Evolutionary conservation across 345 rosid genomes (phyloP).

Genomic region (Populus simonii): DNA sequence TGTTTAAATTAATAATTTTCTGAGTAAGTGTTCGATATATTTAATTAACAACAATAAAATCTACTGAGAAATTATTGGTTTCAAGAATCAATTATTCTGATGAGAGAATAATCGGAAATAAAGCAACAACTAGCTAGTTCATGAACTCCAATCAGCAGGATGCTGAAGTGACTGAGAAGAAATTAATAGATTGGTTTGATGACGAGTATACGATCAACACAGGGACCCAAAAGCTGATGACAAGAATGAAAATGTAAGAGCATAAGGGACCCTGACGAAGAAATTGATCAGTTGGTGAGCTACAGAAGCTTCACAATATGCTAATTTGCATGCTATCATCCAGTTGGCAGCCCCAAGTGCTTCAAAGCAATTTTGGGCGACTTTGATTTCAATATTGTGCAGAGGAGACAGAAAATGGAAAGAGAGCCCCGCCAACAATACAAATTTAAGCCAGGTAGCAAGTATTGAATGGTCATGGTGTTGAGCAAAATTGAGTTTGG

Average conservation of each 20-base stretch:
- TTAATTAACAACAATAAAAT: not conserved
- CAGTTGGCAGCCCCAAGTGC: conserved; percentile 16
- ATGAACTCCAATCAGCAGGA: not conserved
- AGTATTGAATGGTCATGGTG: not conserved
- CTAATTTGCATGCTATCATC: not conserved
- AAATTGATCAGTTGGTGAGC: conserved; percentile 13
- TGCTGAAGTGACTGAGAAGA: not conserved
- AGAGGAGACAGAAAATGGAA: not conserved
- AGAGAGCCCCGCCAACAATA: not conserved
- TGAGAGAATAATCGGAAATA: not conserved
- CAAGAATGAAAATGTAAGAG: not conserved
- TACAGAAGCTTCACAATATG: conserved; percentile 2
- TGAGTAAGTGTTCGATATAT: not conserved
- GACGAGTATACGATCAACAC: not conserved
- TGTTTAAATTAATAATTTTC: too few species aligned
- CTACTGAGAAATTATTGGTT: not conserved
- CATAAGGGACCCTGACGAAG: conserved; percentile 3
- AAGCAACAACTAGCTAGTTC: not conserved
- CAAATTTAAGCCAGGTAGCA: not conserved
- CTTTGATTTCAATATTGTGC: not conserved
- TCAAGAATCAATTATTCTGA: not conserved
- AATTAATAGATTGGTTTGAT: not conserved
- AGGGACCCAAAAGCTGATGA: not conserved
- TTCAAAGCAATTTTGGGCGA: not conserved
- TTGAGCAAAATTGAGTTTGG: not conserved